phyloP scores from a whole-genome alignment of 129 eudicot genomes.

The Calendula officinalis region DNA sequence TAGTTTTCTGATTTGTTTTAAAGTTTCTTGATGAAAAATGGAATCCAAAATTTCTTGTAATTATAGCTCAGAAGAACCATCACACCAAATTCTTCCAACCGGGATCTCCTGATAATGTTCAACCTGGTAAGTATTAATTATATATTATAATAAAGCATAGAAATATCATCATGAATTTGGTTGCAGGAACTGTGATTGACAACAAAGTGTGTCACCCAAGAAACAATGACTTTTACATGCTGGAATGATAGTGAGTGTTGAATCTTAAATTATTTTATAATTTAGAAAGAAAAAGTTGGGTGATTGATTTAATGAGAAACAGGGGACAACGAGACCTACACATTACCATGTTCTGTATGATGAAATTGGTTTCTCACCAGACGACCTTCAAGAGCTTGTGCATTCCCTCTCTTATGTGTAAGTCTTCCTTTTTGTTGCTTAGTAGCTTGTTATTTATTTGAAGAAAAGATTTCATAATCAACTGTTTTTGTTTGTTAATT shows the following conservation, averaged over 20 bases:
- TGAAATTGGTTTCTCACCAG: conserved; percentile 64
- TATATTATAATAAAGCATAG: too few relatives aligned
- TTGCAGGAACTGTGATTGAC: conserved; percentile 68
- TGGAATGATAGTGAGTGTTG: conserved; percentile 44
- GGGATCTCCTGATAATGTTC: conserved; percentile 4
- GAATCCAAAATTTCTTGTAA: conserved; percentile 62
- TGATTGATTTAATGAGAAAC: conserved; percentile 1
- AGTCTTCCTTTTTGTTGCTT: conserved; percentile 32
- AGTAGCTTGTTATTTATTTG: too few relatives aligned
- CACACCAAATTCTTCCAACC: too few relatives aligned
- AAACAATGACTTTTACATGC: too few relatives aligned
- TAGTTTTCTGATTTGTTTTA: not conserved
- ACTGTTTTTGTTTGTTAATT: too few relatives aligned
- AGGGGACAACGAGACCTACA: conserved; percentile 23
- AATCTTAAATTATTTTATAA: not conserved
- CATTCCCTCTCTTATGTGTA: conserved; percentile 72
- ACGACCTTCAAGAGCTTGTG: conserved; percentile 68
- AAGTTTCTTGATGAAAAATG: conserved; percentile 20
- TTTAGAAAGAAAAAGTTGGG: not conserved
- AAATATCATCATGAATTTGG: not conserved
- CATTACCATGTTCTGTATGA: conserved; percentile 69
- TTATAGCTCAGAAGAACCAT: conserved; percentile 47
- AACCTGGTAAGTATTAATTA: conserved; percentile 48
- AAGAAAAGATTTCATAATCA: too few relatives aligned
- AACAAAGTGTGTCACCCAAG: conserved; percentile 32